Evolutionary conservation across 2,329 filamentous ascomycete species (phyloP), one percentile per base, ranked within the genome.

Genomic region (Aspergillus flavus): DNA sequence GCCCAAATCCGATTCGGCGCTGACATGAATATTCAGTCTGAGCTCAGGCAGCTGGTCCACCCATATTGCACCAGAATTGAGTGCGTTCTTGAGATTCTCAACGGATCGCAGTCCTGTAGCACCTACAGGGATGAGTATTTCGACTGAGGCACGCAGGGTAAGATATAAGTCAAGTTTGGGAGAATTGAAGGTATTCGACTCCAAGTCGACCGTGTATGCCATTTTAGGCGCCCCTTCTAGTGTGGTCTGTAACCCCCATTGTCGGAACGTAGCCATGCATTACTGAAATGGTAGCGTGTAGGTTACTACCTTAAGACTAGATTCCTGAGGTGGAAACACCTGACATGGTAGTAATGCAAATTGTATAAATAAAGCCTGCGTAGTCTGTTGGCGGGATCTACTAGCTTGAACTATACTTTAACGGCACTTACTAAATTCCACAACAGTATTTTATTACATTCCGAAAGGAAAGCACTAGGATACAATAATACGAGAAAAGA

Each of bases 1-100:
- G 11, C 61, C 28, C 16, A 64, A 23, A 16, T 41, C 39, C 12
- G 59, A 43, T 23, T 61, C 58, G 28, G 68, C 61, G 21, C 14
- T 43, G 34, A 78, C 53, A 10, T 62, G 61, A 9, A 79, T 55
- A n/a, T 69, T 64, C 9, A 79, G 58, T 45, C 64, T 64, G 9
- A 78, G 53, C 32, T 73, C 69, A 7, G 72, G 70, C 12, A 68
- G 66, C 59, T 74, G 71, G 36, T 61, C 67, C 9, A 75, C 65
- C 77, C 76, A 79, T 32, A 71, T 28, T 16, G 62, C 54, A 57
- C 53, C 26, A 45, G 60, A 59, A 52, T 58, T 16, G 26, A 68
- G 43, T 19, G 55, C 10, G 6, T 69, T 45, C 34, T 59, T 43
- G n/a, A 67, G n/a, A 11, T 23, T 28, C 21, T 53, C 39, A 4